Base-by-base conservation (phyloP, 768 basidiomycete genomes). In the Naganishia vishniacii region DNA sequence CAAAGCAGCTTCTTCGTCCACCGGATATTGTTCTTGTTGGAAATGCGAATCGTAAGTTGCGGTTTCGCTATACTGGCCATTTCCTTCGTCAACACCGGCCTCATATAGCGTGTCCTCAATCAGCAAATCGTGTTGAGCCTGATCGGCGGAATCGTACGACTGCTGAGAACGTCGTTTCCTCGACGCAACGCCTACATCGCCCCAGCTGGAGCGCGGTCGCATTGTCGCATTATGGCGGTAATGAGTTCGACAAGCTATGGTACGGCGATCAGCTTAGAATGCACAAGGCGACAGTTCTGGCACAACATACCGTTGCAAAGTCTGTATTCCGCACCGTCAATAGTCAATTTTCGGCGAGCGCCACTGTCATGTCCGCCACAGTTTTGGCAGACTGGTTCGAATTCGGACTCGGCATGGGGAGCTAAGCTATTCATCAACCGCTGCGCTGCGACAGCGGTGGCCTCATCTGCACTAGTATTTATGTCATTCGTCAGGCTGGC, bases 131-230 rank as follows among this genome's bases (percentile, higher is more conserved):
- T 56, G 34, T 20, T 37, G 34, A 23, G n/a, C 34, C 34, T 56
- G 37, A n/a, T 56, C 53, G 15, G n/a, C n/a, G 31, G 53, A 23
- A 2, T 13, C 53, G 53, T 23, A 56, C 16, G 53, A 34, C 4
- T 34, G 53, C 37, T 56, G 53, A 11, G 53, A 40, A 1, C 49
- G 47, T 58, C 65, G 65, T 63, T 59, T 67, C 23, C 48, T 42
- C 15, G 65, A 61, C 29, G 53, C 42, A 11, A 42, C 41, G 20
- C 31, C 44, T 13, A 60, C 20, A 34, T 67, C 56, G 20, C 65
- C 65, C 65, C 65, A 67, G 16, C 62, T 18, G 3, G 49, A 40
- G n/a, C 53, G 48, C n/a, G 65, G 65, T 5, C 65, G 65, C 65
- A 67, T 67, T 20, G 63, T 61, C 8, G 41, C 61, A 42, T 67